phyloP scores from a whole-genome alignment of 75 land plant species.

The Selaginella moellendorffii region DNA sequence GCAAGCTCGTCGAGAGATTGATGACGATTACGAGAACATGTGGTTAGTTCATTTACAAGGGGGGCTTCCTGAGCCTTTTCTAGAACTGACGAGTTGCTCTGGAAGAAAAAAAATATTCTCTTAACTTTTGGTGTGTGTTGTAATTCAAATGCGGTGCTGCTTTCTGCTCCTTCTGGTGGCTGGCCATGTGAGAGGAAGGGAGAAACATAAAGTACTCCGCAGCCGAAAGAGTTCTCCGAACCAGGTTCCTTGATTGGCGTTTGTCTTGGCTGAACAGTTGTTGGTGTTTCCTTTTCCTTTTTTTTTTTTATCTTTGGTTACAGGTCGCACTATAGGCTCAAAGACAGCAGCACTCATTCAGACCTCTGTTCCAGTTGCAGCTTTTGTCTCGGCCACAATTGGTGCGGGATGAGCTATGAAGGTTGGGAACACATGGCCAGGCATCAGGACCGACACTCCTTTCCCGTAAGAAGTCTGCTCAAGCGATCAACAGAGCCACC shows the following conservation, averaged over 20 bases:
- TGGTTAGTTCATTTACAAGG: too few relatives aligned
- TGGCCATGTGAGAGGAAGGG: not conserved
- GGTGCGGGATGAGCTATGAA: conserved; percentile 65
- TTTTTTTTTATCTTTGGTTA: too few relatives aligned
- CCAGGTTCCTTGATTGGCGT: too few relatives aligned
- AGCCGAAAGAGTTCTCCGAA: too few relatives aligned
- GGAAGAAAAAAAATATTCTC: not conserved
- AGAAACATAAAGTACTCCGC: not conserved
- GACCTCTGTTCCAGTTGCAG: too few relatives aligned
- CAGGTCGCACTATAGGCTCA: too few relatives aligned
- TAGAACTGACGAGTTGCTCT: too few relatives aligned
- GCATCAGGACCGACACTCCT: conserved; percentile 69
- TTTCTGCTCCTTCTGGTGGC: not conserved
- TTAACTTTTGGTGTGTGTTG: not conserved
- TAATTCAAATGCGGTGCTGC: not conserved
- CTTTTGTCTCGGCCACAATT: conserved; percentile 15
- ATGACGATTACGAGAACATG: too few relatives aligned
- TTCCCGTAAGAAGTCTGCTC: not conserved
- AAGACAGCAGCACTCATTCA: too few relatives aligned
- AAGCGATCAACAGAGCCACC: not conserved
- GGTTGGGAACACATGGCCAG: conserved; percentile 52
- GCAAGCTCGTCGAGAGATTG: not conserved
- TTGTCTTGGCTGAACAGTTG: not conserved
- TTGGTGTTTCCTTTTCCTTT: too few relatives aligned
- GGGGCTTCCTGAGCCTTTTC: too few relatives aligned